Evolutionary conservation across 257 asterid genomes (phyloP).

Genomic region (Datura wrightii): DNA sequence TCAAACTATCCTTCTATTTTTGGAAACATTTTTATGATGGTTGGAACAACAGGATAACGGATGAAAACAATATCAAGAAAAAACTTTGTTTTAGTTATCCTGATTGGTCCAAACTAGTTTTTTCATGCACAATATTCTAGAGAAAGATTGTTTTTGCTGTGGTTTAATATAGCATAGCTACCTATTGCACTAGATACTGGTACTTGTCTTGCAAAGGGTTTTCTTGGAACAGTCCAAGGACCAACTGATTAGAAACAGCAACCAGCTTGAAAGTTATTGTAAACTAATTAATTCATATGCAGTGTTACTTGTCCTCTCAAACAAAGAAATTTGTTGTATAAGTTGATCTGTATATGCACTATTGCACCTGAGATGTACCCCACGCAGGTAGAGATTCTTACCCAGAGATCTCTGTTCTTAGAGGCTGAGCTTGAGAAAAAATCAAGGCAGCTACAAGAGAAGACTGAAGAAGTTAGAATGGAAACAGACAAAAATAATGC

Average conservation of each 20-base stretch:
- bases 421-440: conserved; percentile 62
- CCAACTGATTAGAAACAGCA: conserved; percentile 13
- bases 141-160: conserved; percentile 9
- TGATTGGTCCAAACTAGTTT: conserved; percentile 18
- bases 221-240: not conserved
- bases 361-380: conserved; percentile 29
- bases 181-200: conserved; percentile 26
- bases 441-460: conserved; percentile 53
- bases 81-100: not conserved
- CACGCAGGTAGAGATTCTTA: conserved; percentile 63
- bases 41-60: conserved; percentile 2
- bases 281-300: not conserved
- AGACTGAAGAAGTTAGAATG: conserved; percentile 45
- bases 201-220: conserved; percentile 6
- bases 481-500: conserved; percentile 58
- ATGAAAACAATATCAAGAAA: not conserved
- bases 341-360: not conserved
- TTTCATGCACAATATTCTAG: not conserved
- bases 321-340: conserved; percentile 14
- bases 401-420: conserved; percentile 54
- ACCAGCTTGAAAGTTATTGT: not conserved
- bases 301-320: conserved; percentile 23
- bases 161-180: not conserved
- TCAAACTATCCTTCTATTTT: not conserved
- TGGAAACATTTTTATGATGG: not conserved